These are phyloP conservation scores for Fusarium pseudocircinatum DNA, from an alignment of 2,329 filamentous ascomycete genomes.

Conservation along the genomic window DNA sequence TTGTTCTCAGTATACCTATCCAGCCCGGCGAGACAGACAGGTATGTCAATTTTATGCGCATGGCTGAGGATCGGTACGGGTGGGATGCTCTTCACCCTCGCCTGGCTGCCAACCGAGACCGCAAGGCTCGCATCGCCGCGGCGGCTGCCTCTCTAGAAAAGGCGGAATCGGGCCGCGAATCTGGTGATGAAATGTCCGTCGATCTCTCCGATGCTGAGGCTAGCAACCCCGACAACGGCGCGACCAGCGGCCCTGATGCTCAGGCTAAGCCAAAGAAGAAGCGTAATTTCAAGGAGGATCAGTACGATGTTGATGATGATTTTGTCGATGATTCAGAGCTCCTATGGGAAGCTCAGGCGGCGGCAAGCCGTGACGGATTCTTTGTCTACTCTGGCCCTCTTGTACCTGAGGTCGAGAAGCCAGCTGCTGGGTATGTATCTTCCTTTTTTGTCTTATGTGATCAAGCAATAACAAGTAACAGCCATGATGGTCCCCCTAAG, in stretches of 20 bases:
- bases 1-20: constrained; percentile 84
- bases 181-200: constrained; percentile 84
- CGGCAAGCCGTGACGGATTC: constrained; percentile 94
- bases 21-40: constrained; percentile 81
- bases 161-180: constrained; percentile 73
- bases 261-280: constrained; percentile 78
- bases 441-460: background rate
- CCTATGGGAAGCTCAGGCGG: constrained; percentile 94
- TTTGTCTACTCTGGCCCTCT: constrained; percentile 97
- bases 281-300: constrained; percentile 81
- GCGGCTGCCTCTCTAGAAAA: constrained; percentile 87
- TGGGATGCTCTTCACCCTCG: constrained; percentile 94
- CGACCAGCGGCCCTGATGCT: constrained; percentile 68
- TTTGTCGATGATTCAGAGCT: constrained; percentile 95
- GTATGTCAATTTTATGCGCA: constrained; percentile 92
- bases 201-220: constrained; percentile 79
- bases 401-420: constrained; percentile 86
- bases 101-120: constrained; percentile 86
- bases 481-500: constrained; percentile 78
- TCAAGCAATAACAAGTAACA: constrained; percentile 55
- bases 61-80: constrained; percentile 93
- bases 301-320: constrained; percentile 84
- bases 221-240: constrained; percentile 87
- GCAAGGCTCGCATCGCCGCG: constrained; percentile 86
- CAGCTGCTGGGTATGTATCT: constrained; percentile 60